Base-by-base conservation (phyloP, 768 basidiomycete genomes). In the Tylopilus felleus region DNA sequence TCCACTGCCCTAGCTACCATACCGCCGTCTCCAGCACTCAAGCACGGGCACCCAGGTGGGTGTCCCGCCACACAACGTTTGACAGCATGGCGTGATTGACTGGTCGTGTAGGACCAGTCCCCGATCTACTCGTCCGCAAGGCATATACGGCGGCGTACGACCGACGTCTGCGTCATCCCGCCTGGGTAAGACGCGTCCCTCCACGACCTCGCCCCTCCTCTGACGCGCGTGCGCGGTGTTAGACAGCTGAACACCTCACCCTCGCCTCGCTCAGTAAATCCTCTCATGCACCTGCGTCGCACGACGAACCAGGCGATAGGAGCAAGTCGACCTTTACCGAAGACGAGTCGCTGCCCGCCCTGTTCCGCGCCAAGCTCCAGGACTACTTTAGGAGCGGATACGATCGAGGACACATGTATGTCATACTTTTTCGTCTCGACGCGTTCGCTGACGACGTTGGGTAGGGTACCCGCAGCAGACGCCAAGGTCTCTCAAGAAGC, bases 201-300 rank as follows among this genome's bases (percentile, higher is more conserved):
- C 8, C 22, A 14, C 10, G 25, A 23, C 4, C 17, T 3, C 27
- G 10, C 3, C 3, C 0, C 13, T 33, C n/a, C n/a, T 27, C 36
- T 47, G 28, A 43, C 25, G 6, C 54, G 23, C 27, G 3, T n/a
- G 31, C 28, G 16, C 14, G 38, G 7, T 38, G 45, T 42, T 55
- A 96, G 96, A 97, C 96, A 0, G 97, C 94, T 5, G 94, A 99
- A 69, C 95, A 98, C 67, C 77, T 99, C 33, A 97, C 93, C 0
- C 79, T 83, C 8, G 80, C 87, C 1, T 86, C 87, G 0, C 74
- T 97, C 12, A 80, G 81, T 27, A 79, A 78, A 50, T 81, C 83
- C 0, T 41, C 63, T 1, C 49, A 69, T 25, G 64, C 65, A 23
- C 57, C 70, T 7, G 63, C 69, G n/a, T 63, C 73, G 21, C 67